Evolutionary conservation across 1,284 basidiomycete genomes (phyloP).

Genomic region (Wallemia hederae): DNA sequence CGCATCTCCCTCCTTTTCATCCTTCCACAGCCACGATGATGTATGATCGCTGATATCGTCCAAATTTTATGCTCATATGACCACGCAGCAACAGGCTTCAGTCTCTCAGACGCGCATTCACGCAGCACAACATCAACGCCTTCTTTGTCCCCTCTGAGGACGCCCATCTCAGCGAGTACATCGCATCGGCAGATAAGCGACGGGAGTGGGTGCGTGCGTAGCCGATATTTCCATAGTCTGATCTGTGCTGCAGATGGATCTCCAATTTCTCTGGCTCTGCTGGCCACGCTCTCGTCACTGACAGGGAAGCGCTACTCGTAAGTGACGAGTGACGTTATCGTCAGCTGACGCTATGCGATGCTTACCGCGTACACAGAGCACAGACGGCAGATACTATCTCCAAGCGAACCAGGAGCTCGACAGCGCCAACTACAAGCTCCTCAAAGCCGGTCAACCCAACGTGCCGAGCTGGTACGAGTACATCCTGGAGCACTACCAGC

Average conservation of each 20-base stretch:
- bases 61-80: not conserved
- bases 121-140: not conserved
- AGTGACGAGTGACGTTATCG: not conserved
- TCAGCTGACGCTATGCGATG: constrained; percentile 3
- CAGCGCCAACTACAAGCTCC: not conserved
- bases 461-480: not conserved
- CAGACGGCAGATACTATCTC: constrained; percentile 34
- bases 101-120: not conserved
- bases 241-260: constrained; percentile 57
- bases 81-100: not conserved
- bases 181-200: not conserved
- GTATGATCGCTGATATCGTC: not conserved
- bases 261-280: constrained; percentile 84
- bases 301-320: constrained; percentile 26
- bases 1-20: not conserved
- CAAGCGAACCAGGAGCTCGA: not conserved
- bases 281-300: constrained; percentile 53
- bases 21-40: not conserved
- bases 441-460: not conserved
- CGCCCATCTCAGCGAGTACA: not conserved
- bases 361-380: constrained; percentile 33
- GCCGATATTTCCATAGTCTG: constrained; percentile 21
- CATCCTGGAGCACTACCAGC: not conserved
- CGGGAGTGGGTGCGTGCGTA: not conserved
- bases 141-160: not conserved